Percentiles rank a stretch among this genome's conserved stretches.
Conservation (phyloP, 2,329 filamentous ascomycete species). For the Trichoderma endophyticum region DNA sequence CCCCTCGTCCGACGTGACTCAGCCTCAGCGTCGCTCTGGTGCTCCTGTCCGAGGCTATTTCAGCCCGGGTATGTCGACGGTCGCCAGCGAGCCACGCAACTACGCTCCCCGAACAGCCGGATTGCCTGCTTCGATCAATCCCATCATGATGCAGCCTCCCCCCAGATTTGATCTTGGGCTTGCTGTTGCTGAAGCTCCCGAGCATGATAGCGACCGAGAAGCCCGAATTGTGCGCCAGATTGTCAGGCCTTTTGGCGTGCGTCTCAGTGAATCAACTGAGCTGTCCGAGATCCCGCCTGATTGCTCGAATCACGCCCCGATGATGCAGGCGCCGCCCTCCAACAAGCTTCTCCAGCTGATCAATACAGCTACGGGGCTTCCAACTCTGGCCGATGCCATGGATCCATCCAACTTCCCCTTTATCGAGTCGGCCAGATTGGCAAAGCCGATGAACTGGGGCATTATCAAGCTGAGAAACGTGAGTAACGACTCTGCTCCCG, state of each 20-base stretch:
- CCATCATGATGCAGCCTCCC: constrained; percentile 30
- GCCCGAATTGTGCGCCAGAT: constrained; percentile 1
- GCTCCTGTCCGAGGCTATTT: background rate
- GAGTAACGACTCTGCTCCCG: constrained; percentile 27
- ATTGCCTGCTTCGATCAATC: constrained; percentile 19
- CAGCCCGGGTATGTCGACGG: constrained; percentile 13
- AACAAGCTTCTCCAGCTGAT: constrained; percentile 38
- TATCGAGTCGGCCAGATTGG: constrained; percentile 36
- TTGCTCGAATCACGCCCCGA: background rate
- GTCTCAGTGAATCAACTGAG: background rate
- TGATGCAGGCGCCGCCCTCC: constrained; percentile 31
- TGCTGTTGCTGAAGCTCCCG: background rate
- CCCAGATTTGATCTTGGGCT: constrained; percentile 36
- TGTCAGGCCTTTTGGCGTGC: background rate
- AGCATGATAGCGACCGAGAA: background rate
- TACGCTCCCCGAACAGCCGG: constrained; percentile 38
- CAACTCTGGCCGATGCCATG: constrained; percentile 36
- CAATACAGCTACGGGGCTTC: constrained; percentile 32
- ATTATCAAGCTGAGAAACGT: constrained; percentile 53
- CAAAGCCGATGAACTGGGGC: constrained; percentile 34
- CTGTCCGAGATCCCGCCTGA: constrained; percentile 1
- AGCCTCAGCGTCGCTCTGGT: background rate
- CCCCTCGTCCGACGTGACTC: background rate
- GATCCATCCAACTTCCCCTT: constrained; percentile 46
- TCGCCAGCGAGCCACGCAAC: constrained; percentile 40